phyloP scores from a whole-genome alignment of 345 rosid species.

The Passiflora organensis region DNA sequence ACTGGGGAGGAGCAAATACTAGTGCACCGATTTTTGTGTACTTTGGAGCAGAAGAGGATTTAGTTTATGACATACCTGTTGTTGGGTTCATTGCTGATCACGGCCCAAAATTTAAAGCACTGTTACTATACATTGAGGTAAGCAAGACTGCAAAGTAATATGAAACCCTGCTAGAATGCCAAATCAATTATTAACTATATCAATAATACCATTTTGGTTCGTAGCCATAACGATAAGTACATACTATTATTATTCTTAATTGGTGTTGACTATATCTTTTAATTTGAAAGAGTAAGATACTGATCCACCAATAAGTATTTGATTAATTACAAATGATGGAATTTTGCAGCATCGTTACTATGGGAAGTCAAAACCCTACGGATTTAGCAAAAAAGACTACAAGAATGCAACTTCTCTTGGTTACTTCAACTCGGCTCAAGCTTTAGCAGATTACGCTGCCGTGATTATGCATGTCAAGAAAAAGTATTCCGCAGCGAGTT shows the following conservation, averaged over 20 bases:
- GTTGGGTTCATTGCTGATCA: not conserved
- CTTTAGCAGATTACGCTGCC: constrained; percentile 24
- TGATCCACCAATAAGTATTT: too few species aligned
- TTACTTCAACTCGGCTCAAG: constrained; percentile 28
- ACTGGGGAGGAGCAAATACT: not conserved
- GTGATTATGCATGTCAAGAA: constrained; percentile 17
- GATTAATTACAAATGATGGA: too few species aligned
- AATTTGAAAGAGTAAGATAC: too few species aligned
- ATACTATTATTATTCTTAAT: too few species aligned
- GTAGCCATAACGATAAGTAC: too few species aligned
- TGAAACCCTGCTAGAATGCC: too few species aligned
- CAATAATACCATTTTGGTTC: too few species aligned
- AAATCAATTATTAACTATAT: too few species aligned
- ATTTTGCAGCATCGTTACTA: constrained; percentile 5
- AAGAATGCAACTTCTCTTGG: constrained; percentile 17
- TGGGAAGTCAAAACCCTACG: constrained; percentile 21
- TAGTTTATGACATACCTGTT: not conserved
- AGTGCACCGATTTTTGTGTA: not conserved
- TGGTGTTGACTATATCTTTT: too few species aligned
- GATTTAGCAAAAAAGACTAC: constrained; percentile 7
- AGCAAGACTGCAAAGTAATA: too few species aligned
- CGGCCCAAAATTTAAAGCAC: not conserved
- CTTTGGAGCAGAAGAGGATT: not conserved
- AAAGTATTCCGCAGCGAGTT: not conserved
- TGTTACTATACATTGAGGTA: not conserved